Evolutionary conservation across 2,329 filamentous ascomycete genomes (phyloP), one percentile per base, ranked within the genome.

Genomic region (Penicillium hordei): DNA sequence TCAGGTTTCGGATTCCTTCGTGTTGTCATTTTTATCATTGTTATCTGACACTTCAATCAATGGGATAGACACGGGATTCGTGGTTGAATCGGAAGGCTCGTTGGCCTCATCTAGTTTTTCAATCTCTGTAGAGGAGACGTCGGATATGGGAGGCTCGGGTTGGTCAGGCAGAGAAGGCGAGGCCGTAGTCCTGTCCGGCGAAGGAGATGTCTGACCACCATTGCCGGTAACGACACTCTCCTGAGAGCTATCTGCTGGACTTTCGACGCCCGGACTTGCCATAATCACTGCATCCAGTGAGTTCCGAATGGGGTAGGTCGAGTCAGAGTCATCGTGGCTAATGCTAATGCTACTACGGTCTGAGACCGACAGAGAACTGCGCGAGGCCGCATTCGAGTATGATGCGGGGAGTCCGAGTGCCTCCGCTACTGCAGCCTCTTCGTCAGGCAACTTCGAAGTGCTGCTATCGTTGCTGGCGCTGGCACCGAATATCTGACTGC

Each of bases 401-500:
- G 66, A 60, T 39, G 65, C 68, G 10, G 74, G 76, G 17, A 78
- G 73, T 19, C 78, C 81, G 39, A 81, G 76, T 7, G 79, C 82
- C 56, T 75, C 76, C 3, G 78, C 78, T 33, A 83, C 81, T 15
- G 80, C 80, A 34, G 76, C 77, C 46, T 81, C 82, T 65, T 79
- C 78, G 40, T 79, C 79, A 1, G 70, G 77, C 57, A 70, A 73
- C 66, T 69, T 75, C 29, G 76, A 75, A n/a, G 77, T 72, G 21
- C 75, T 77, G 58, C 75, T 81, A 42, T 80, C 72, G 12, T 69
- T 75, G 29, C 80, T 79, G 38, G 80, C 77, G 34, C 75, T 76
- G 9, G 73, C 72, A 61, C 84, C 80, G 48, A 86, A 79, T 34
- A 85, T 73, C 52, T 81, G 80, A 21, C 82, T 79, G 13, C 81